These are phyloP conservation scores for Neofusicoccum sp. DNA, from an alignment of 2,329 filamentous ascomycete species.

Conservation along the genomic window DNA sequence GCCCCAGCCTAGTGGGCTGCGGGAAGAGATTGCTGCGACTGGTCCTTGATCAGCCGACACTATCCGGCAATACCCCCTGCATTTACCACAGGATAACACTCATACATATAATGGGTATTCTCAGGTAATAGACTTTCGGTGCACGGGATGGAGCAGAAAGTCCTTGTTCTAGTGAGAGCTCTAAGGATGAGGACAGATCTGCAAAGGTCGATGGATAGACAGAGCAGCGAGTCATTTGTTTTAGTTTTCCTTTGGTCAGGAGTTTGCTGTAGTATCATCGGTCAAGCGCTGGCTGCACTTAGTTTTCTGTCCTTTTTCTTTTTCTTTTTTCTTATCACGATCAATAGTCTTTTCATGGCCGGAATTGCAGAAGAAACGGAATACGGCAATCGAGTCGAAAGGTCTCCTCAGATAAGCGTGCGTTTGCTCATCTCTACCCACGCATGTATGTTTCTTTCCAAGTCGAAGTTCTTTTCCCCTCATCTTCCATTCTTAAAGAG, in stretches of 20 bases:
- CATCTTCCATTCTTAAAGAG: not conserved
- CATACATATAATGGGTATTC: constrained; percentile 7
- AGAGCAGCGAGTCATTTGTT: not conserved
- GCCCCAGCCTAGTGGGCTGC: constrained; percentile 47
- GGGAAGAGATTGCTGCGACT: constrained; percentile 44
- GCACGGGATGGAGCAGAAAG: not conserved
- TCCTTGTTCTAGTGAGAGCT: not conserved
- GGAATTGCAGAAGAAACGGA: constrained; percentile 3
- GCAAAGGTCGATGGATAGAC: constrained; percentile 10
- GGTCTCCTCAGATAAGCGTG: not conserved
- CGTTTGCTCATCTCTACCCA: not conserved
- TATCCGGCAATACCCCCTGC: not conserved
- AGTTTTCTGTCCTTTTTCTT: not conserved
- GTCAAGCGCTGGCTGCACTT: constrained; percentile 5
- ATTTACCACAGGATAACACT: not conserved
- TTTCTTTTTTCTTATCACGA: not conserved
- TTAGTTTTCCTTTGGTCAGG: not conserved
- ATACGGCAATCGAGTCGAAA: not conserved
- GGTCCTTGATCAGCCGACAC: constrained; percentile 24
- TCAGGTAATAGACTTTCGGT: constrained; percentile 14
- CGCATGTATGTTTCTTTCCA: not conserved
- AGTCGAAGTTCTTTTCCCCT: not conserved
- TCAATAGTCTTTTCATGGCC: not conserved
- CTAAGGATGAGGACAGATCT: not conserved
- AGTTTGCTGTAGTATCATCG: not conserved